Evolutionary conservation across 805 yeast species (phyloP).

Genomic region (Brettanomyces naardenensis): DNA sequence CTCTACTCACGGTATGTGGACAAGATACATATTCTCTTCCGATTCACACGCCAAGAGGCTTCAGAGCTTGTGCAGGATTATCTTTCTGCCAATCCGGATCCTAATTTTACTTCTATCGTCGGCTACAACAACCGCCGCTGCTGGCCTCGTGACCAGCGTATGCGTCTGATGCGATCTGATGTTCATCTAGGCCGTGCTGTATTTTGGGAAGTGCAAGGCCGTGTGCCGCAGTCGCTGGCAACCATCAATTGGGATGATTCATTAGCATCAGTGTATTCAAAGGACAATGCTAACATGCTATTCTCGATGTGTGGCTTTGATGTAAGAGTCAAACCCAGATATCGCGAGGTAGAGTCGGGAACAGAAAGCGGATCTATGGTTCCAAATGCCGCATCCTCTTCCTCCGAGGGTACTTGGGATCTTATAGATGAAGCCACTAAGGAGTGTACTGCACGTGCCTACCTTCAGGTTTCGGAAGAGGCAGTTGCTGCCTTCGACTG

Average conservation of each 20-base stretch:
- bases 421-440: slow-evolving; percentile 60
- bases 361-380: neutral
- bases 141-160: slow-evolving; percentile 91
- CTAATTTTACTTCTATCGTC: slow-evolving; percentile 76
- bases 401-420: slow-evolving; percentile 89
- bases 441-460: slow-evolving; percentile 86
- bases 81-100: slow-evolving; percentile 83
- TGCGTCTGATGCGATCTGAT: slow-evolving; percentile 86
- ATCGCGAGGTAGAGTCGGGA: slow-evolving; percentile 38
- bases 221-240: slow-evolving; percentile 73
- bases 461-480: slow-evolving; percentile 70
- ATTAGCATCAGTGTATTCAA: slow-evolving; percentile 80
- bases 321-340: slow-evolving; percentile 75
- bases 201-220: slow-evolving; percentile 78
- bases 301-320: slow-evolving; percentile 96
- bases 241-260: slow-evolving; percentile 73
- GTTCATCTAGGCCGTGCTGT: slow-evolving; percentile 89
- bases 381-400: slow-evolving; percentile 28
- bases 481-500: slow-evolving; percentile 77
- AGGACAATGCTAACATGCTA: slow-evolving; percentile 80
- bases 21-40: slow-evolving; percentile 68
- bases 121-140: slow-evolving; percentile 85
- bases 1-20: slow-evolving; percentile 80
- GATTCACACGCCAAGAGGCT: slow-evolving; percentile 67
- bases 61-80: slow-evolving; percentile 69